Conservation (phyloP, 306 rosid genomes). For the Mimosa pudica region DNA sequence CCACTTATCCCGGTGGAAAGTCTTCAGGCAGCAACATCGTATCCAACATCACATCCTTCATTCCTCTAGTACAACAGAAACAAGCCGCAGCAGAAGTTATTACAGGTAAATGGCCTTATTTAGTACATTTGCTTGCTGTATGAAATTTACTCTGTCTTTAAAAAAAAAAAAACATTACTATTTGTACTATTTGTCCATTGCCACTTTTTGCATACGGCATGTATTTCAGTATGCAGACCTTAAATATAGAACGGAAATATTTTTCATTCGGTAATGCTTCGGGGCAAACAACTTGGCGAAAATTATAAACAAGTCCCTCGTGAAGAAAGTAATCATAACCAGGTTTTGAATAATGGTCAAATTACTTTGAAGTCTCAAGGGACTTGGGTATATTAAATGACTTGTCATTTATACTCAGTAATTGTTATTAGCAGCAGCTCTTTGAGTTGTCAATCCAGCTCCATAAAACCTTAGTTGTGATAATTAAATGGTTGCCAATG, state of each 20-base stretch:
- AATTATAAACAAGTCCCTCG: too few relatives aligned
- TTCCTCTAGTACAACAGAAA: conserved; percentile 93
- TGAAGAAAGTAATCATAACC: too few relatives aligned
- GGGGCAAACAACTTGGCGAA: background rate
- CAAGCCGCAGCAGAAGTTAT: conserved; percentile 67
- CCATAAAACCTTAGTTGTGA: too few relatives aligned
- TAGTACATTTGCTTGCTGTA: background rate
- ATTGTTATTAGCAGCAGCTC: too few relatives aligned
- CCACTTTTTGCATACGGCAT: conserved; percentile 9
- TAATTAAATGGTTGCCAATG: too few relatives aligned
- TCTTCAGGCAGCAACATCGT: conserved; percentile 62
- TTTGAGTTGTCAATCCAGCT: too few relatives aligned
- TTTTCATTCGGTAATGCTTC: conserved; percentile 17
- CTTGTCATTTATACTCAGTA: too few relatives aligned
- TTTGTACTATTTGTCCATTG: conserved; percentile 1
- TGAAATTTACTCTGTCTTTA: conserved; percentile 7
- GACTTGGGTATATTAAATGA: too few relatives aligned
- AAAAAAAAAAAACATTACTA: too few relatives aligned
- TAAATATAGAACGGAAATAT: background rate
- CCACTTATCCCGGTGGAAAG: conserved; percentile 48
- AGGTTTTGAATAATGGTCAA: too few relatives aligned
- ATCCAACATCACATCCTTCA: conserved; percentile 76
- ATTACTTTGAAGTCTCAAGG: too few relatives aligned
- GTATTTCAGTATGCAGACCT: conserved; percentile 5
- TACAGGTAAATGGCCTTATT: conserved; percentile 54